A percentile compares a stretch with the other conserved stretches of the same genome.
Conservation (phyloP, 768 basidiomycete genomes). For the Lentinus brumalis region DNA sequence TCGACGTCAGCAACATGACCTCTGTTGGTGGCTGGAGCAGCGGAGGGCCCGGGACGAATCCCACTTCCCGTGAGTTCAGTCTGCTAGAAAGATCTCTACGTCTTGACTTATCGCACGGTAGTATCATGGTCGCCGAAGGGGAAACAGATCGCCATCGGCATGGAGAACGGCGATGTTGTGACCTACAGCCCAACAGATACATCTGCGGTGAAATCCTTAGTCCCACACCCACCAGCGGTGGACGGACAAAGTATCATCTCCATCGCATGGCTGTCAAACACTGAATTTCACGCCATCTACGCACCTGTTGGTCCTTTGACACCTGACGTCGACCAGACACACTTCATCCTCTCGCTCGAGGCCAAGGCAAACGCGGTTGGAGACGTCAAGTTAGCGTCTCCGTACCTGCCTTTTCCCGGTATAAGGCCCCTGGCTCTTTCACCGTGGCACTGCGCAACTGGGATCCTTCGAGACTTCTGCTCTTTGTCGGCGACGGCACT, state of each 20-base stretch:
- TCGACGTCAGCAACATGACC: slow-evolving; percentile 55
- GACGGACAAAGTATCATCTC: slow-evolving; percentile 50
- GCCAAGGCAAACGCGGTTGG: slow-evolving; percentile 40
- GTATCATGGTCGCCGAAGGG: slow-evolving; percentile 88
- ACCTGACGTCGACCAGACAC: slow-evolving; percentile 44
- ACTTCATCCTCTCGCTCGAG: slow-evolving; percentile 45
- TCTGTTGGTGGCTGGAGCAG: slow-evolving; percentile 57
- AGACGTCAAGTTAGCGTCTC: slow-evolving; percentile 41
- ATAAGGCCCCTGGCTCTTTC: slow-evolving; percentile 49
- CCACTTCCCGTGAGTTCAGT: slow-evolving; percentile 55
- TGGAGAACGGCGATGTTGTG: slow-evolving; percentile 69
- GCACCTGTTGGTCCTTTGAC: slow-evolving; percentile 43
- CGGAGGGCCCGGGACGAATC: slow-evolving; percentile 48
- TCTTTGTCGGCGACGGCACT: slow-evolving; percentile 51
- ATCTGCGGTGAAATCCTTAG: slow-evolving; percentile 54
- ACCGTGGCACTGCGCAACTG: slow-evolving; percentile 42
- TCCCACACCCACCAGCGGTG: slow-evolving; percentile 56
- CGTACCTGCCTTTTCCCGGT: slow-evolving; percentile 48
- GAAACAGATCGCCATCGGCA: slow-evolving; percentile 78
- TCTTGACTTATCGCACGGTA: slow-evolving; percentile 28
- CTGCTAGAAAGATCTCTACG: not conserved
- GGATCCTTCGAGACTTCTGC: slow-evolving; percentile 44
- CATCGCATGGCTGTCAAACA: slow-evolving; percentile 67
- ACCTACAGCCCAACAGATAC: slow-evolving; percentile 64
- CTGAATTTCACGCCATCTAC: slow-evolving; percentile 70